Evolutionary conservation across 768 basidiomycete genomes (phyloP), one percentile per base, ranked within the genome.

Genomic region (Leccinum subgranulosum): DNA sequence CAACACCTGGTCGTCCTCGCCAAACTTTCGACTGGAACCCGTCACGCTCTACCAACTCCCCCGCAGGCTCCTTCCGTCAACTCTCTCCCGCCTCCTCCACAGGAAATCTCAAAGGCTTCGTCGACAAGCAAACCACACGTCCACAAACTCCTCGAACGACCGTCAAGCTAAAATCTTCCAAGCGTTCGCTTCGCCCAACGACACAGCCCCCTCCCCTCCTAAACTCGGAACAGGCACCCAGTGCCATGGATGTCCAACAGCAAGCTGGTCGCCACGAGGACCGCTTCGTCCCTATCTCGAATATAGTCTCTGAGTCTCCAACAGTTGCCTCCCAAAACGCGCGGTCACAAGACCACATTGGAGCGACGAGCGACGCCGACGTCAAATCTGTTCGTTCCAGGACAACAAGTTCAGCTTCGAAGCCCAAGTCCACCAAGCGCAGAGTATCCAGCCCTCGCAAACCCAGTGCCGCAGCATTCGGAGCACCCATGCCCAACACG

Each of bases 401-500:
- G 2, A n/a, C n/a, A n/a, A 57, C 56, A 8, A 71, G 72, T 55
- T 66, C 71, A 36, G 55, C 14, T 21, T 66, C 72, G 23, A 75
- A 61, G 25, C 64, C 61, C 28, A 70, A 68, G 60, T 55, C 45
- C 25, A 55, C 47, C 25, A 55, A 41, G 15, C 63, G 62, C 19
- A 68, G 52, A 31, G 54, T 60, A 7, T 66, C 70, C 3, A 2
- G 33, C 9, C 12, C 64, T 29, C 69, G 73, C 34, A 76, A 72
- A 64, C 80, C 83, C 2, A 79, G 81, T 0, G 83, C 84, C 51
- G 85, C 87, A 1, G 83, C 84, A 3, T 84, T 84, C 17, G 84
- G 86, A 17, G 73, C 86, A 29, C 81, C 85, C 48, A 87, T 90
- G 81, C 82, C 84, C 11, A 82, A 84, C 60, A 75, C 83, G 0